Evolutionary conservation across 148 eudicot species (phyloP).

Genomic region (Amaranthus hypochondriacus): DNA sequence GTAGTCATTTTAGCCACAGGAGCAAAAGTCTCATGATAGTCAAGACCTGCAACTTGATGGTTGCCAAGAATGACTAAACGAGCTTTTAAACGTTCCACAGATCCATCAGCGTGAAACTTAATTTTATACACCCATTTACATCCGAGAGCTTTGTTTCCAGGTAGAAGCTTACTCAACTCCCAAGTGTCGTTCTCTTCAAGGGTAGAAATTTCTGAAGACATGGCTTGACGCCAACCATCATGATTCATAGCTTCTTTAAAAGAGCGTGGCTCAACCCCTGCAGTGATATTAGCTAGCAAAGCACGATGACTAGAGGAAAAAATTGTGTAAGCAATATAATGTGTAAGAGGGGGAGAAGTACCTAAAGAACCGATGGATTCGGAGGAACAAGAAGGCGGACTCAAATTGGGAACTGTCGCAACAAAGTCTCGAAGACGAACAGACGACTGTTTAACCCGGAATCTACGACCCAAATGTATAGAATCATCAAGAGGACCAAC

Average conservation of each 20-base stretch:
- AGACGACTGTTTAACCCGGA: too few relatives aligned
- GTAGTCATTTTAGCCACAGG: neutral
- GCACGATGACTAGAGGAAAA: neutral
- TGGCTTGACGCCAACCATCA: neutral
- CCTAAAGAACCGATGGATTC: neutral
- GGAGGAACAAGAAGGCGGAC: neutral
- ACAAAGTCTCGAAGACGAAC: neutral
- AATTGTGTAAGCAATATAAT: neutral
- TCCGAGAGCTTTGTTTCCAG: neutral
- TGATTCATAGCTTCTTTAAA: neutral
- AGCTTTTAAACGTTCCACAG: neutral
- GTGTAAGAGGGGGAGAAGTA: neutral
- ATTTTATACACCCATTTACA: neutral
- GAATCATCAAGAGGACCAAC: too few relatives aligned
- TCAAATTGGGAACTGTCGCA: neutral
- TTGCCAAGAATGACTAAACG: neutral
- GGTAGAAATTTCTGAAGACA: neutral
- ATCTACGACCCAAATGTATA: too few relatives aligned
- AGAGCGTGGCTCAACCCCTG: neutral
- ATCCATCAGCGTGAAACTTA: neutral
- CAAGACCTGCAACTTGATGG: neutral
- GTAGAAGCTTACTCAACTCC: neutral
- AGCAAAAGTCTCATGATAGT: too few relatives aligned
- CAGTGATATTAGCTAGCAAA: neutral
- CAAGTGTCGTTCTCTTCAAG: neutral